phyloP scores from a whole-genome alignment of 768 basidiomycete genomes.

The Leucocoprinus sp. region DNA sequence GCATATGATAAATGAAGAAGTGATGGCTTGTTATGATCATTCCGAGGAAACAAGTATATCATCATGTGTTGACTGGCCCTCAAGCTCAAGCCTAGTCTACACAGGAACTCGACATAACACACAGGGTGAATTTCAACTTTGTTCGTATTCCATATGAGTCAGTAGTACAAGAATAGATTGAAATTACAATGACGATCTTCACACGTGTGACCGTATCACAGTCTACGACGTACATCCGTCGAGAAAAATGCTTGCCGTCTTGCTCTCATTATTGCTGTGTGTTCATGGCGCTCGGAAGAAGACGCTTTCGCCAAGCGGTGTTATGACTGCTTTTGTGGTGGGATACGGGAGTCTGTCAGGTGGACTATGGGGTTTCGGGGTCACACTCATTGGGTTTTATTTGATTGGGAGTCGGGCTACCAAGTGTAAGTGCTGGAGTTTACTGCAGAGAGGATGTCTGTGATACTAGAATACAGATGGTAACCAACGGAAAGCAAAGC shows the following conservation, averaged over 20 bases:
- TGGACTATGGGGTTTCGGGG: slow-evolving; percentile 56
- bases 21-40: no score
- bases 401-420: slow-evolving; percentile 76
- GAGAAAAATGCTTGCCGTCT: slow-evolving; percentile 16
- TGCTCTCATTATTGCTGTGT: slow-evolving; percentile 48
- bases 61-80: no score
- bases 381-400: slow-evolving; percentile 70
- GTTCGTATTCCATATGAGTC: no score
- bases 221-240: no score
- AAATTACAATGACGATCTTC: no score
- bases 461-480: slow-evolving; percentile 38
- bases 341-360: slow-evolving; percentile 68
- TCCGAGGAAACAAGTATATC: no score
- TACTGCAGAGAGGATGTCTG: neutral
- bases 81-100: no score
- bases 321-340: slow-evolving; percentile 65
- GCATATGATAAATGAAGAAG: neutral
- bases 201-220: no score
- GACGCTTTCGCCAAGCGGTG: slow-evolving; percentile 73
- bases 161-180: no score
- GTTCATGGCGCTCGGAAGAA: slow-evolving; percentile 64
- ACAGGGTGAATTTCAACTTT: no score
- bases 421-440: slow-evolving; percentile 43
- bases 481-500: slow-evolving; percentile 59
- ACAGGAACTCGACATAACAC: no score